A percentile compares a stretch with the other conserved stretches of the same genome.
Conservation (phyloP, 768 basidiomycete species). For the Paxillus rubicundulus region DNA sequence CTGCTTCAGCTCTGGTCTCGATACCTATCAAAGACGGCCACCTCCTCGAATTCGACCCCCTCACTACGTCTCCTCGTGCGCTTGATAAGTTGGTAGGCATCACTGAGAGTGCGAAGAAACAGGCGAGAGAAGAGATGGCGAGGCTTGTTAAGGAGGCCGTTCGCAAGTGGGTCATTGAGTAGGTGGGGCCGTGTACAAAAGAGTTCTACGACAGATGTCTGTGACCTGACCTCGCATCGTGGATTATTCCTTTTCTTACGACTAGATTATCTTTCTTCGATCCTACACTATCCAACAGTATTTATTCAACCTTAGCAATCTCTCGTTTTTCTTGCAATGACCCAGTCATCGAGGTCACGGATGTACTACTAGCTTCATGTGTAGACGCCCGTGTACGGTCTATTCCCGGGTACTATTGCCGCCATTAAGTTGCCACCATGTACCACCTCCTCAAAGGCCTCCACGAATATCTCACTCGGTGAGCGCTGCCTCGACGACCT, state of each 20-base stretch:
- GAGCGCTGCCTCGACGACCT: constrained; percentile 4
- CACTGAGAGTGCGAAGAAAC: constrained; percentile 78
- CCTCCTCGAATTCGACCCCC: constrained; percentile 81
- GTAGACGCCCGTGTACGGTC: too few relatives aligned
- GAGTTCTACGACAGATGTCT: too few relatives aligned
- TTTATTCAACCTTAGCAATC: not conserved
- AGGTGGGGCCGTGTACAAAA: constrained; percentile 1
- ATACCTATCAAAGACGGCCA: constrained; percentile 82
- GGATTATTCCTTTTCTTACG: not conserved
- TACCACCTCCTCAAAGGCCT: constrained; percentile 93
- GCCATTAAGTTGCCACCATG: constrained; percentile 44
- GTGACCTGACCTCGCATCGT: not conserved
- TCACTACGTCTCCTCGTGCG: constrained; percentile 66
- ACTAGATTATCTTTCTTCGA: too few relatives aligned
- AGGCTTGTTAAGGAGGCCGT: constrained; percentile 69
- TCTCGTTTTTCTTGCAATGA: not conserved
- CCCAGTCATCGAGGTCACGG: not conserved
- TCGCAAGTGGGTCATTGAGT: constrained; percentile 69
- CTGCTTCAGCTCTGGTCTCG: constrained; percentile 61
- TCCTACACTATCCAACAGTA: not conserved
- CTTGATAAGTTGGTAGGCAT: constrained; percentile 78
- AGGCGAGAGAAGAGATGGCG: constrained; percentile 74
- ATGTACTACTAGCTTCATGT: too few relatives aligned
- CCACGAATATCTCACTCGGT: constrained; percentile 87
- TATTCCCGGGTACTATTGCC: not conserved